These are phyloP conservation scores for Eucalyptus caleyi DNA, from an alignment of 345 rosid genomes.

Conservation along the genomic window DNA sequence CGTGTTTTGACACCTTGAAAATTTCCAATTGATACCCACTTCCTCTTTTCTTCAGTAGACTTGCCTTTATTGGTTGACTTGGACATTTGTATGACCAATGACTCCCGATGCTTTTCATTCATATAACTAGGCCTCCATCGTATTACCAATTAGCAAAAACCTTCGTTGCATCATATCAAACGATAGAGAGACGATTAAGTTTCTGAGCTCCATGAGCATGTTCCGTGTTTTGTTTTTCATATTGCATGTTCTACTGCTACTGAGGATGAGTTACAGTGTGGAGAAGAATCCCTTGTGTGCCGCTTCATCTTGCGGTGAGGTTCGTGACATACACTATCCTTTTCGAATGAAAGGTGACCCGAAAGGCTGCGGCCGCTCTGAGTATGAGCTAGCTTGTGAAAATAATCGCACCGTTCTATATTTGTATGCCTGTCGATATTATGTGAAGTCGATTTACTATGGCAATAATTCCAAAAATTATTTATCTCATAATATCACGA, in stretches of 20 bases:
- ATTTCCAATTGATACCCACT: fast-evolving
- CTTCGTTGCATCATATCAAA: too few species aligned
- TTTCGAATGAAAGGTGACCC: background rate
- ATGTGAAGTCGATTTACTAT: background rate
- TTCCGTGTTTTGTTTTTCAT: too few species aligned
- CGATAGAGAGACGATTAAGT: too few species aligned
- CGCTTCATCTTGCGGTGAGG: too few species aligned
- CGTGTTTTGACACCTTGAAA: fast-evolving
- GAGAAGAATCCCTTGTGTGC: too few species aligned
- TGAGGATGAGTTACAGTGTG: fast-evolving
- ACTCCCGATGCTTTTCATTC: background rate
- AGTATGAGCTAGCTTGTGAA: background rate
- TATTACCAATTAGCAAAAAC: too few species aligned
- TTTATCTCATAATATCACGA: fast-evolving
- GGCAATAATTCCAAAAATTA: fast-evolving
- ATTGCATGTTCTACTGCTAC: too few species aligned
- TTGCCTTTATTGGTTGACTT: background rate
- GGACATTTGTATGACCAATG: background rate
- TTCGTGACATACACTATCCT: background rate
- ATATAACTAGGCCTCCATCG: too few species aligned
- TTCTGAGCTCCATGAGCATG: too few species aligned
- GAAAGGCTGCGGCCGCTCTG: fast-evolving
- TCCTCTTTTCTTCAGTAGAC: too few species aligned
- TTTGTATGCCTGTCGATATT: background rate
- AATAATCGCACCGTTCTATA: fast-evolving